Conservation (phyloP, 441 rosid genomes). For the Adansonia gregorii region DNA sequence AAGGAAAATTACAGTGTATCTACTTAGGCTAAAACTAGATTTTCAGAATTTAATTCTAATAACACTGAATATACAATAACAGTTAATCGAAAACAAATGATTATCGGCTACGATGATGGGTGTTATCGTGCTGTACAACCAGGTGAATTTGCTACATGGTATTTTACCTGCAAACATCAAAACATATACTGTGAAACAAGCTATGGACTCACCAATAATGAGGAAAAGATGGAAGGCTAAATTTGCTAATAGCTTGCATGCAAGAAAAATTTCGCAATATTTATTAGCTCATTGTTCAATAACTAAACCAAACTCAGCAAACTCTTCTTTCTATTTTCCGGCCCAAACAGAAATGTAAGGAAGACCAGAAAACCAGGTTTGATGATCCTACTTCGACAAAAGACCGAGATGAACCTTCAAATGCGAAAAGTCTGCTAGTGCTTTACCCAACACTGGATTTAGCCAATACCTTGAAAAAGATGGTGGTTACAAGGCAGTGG, state of each 20-base stretch:
- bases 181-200: neutral
- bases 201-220: neutral
- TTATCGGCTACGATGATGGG: neutral
- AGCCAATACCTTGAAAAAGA: neutral
- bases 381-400: neutral
- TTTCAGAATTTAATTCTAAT: neutral
- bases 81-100: conserved; percentile 14
- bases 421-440: neutral
- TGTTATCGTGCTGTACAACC: conserved; percentile 24
- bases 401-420: neutral
- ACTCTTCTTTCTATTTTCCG: neutral
- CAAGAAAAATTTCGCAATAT: neutral
- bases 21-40: neutral
- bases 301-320: neutral
- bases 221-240: neutral
- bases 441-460: neutral
- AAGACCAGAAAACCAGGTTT: neutral
- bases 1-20: conserved; percentile 11
- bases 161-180: conserved; percentile 19
- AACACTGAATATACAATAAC: conserved; percentile 25
- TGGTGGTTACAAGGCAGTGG: neutral
- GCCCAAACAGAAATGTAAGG: neutral
- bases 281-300: neutral
- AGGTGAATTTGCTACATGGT: neutral
- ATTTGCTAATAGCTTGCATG: neutral